phyloP scores from a whole-genome alignment of 1,284 basidiomycete genomes.

The Peniophora sp. region DNA sequence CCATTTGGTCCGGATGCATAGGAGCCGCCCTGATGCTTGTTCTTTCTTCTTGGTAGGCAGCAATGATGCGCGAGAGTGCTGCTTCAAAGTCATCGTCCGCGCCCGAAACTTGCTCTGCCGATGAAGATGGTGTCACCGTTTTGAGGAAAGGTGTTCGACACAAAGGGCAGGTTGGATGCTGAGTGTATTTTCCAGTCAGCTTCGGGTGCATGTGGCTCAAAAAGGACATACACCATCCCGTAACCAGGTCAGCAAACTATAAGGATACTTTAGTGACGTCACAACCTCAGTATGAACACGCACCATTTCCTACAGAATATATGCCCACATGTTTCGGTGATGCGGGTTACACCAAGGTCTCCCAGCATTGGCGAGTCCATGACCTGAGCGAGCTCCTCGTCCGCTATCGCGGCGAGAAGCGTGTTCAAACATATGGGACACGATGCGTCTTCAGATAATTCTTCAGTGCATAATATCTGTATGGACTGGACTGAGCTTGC shows the following conservation, averaged over 20 bases:
- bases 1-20: not conserved
- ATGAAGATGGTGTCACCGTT: not conserved
- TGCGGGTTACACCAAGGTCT: slow-evolving; percentile 56
- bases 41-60: slow-evolving; percentile 7
- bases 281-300: slow-evolving; percentile 11
- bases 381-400: slow-evolving; percentile 60
- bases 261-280: slow-evolving; percentile 1
- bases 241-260: slow-evolving; percentile 60
- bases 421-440: slow-evolving; percentile 68
- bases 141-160: slow-evolving; percentile 42
- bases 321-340: slow-evolving; percentile 57
- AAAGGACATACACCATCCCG: slow-evolving; percentile 38
- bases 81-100: slow-evolving; percentile 3
- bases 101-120: not conserved
- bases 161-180: slow-evolving; percentile 59
- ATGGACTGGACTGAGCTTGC: slow-evolving; percentile 23
- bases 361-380: slow-evolving; percentile 70
- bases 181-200: not conserved
- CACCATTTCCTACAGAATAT: slow-evolving; percentile 72
- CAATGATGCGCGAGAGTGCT: slow-evolving; percentile 5
- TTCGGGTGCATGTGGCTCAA: not conserved
- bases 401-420: slow-evolving; percentile 55
- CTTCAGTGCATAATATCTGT: not conserved
- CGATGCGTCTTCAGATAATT: slow-evolving; percentile 36
- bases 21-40: slow-evolving; percentile 1